These are phyloP conservation scores for Termitomyces sp. DNA, from an alignment of 768 basidiomycete species.

Conservation along the genomic window DNA sequence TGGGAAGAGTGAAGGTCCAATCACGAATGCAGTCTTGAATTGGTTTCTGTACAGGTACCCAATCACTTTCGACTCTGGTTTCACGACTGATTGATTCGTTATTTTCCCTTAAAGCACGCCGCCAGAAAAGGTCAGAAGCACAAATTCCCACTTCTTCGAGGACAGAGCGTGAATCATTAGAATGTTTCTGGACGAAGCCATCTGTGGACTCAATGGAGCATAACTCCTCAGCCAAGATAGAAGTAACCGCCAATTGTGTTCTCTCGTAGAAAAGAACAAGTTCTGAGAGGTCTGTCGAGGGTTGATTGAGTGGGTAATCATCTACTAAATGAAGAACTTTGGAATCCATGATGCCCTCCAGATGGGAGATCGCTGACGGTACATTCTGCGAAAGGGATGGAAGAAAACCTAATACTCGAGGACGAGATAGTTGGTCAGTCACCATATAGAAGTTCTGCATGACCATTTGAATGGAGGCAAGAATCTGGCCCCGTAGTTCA, in stretches of 20 bases:
- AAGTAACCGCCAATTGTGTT: conserved; percentile 23
- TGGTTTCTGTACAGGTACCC: conserved; percentile 13
- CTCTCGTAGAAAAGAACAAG: conserved; percentile 50
- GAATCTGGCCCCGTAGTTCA: conserved; percentile 28
- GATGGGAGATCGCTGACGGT: conserved; percentile 26
- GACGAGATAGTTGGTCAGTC: conserved; percentile 27
- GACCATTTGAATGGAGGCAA: conserved; percentile 33
- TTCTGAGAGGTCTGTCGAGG: conserved; percentile 28
- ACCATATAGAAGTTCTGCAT: conserved; percentile 40
- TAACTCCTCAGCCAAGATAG: conserved; percentile 41
- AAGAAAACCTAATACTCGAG: conserved; percentile 33
- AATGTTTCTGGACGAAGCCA: conserved; percentile 30
- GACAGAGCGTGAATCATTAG: conserved; percentile 40
- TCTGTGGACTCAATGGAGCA: conserved; percentile 27
- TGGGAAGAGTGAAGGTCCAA: conserved; percentile 62
- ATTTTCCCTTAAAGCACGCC: conserved; percentile 39
- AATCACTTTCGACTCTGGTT: conserved; percentile 26
- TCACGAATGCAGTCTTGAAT: conserved; percentile 44
- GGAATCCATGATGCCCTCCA: conserved; percentile 34
- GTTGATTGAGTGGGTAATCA: conserved; percentile 23
- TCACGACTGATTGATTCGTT: conserved; percentile 31
- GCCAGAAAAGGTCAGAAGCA: conserved; percentile 68
- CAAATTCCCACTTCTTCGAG: conserved; percentile 57
- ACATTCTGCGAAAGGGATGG: conserved; percentile 18
- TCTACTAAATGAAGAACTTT: conserved; percentile 31